A percentile compares a stretch with the other conserved stretches of the same genome.
These are phyloP conservation scores for Phialocephala sp. DNA, from an alignment of 2,329 filamentous ascomycete species.

Conservation along the genomic window DNA sequence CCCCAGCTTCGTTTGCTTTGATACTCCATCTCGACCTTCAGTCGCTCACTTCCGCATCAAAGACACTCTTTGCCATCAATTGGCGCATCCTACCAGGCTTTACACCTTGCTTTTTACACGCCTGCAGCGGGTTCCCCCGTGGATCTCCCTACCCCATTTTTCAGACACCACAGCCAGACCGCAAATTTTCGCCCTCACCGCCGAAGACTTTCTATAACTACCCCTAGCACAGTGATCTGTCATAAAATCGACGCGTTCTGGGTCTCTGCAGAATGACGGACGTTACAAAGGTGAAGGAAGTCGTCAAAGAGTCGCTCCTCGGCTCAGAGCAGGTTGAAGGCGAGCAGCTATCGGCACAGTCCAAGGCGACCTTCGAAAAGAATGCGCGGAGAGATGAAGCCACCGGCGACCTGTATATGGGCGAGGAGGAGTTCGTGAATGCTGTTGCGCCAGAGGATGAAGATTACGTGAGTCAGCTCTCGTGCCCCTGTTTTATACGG, in stretches of 20 bases:
- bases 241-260: conserved; percentile 15
- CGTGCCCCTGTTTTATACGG: conserved; percentile 9
- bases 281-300: conserved; percentile 51
- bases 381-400: conserved; percentile 77
- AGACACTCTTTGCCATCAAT: conserved; percentile 18
- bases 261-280: conserved; percentile 37
- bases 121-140: conserved; percentile 14
- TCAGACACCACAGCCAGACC: conserved; percentile 12
- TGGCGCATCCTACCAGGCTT: conserved; percentile 17
- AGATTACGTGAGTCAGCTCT: conserved; percentile 79
- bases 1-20: not conserved
- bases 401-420: conserved; percentile 80
- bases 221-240: not conserved
- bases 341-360: conserved; percentile 72
- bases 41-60: conserved; percentile 14
- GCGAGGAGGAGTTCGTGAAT: conserved; percentile 84
- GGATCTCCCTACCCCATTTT: conserved; percentile 22
- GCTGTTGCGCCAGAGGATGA: conserved; percentile 86
- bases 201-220: not conserved
- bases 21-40: conserved; percentile 7
- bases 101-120: conserved; percentile 25
- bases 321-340: conserved; percentile 56
- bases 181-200: conserved; percentile 14
- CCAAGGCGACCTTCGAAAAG: conserved; percentile 75
- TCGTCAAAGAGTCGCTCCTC: conserved; percentile 80